Evolutionary conservation across 2,329 filamentous ascomycete genomes (phyloP), one percentile per base, ranked within the genome.

Genomic region (Aspergillus sojae): DNA sequence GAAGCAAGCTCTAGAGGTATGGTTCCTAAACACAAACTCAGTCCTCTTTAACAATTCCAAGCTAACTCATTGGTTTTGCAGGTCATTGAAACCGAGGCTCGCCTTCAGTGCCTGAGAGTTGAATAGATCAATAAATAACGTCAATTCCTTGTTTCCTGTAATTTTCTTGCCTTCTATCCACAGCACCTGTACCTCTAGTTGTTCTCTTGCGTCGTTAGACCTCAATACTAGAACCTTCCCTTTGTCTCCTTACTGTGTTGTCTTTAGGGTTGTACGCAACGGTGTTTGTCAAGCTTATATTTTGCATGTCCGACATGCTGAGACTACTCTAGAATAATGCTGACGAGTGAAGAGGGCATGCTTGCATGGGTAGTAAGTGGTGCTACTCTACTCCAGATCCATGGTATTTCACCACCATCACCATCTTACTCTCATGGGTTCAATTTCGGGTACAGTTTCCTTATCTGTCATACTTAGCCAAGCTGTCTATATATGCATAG

Each of bases 1-100:
- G 68, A 90, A 92, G 81, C 95, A 99, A 82, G 95, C 95, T 73
- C 85, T 99, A 73, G 95, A 99, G 80, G 95, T 97, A 80, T 88
- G 89, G 86, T 50, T 5, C 28, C 41, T 14, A 10, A 50, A 12
- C 30, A 43, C 41, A 4, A 19, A 14, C 16, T 26, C 26, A 10
- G 6, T 41, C 10, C 58, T 57, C 58, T 56, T 58, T n/a, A 36
- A 43, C 7, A n/a, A 28, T 41, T 23, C 55, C 26, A 41, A 11
- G 48, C 70, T 73, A 66, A 73, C 66, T 11, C 50, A 28, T 61
- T 57, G 11, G 7, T 59, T 58, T 62, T 57, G 57, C 71, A 94
- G 91, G 89, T 96, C 62, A 96, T 97, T 81, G 89, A 93, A 70
- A 92, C 93, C 5, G 93, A 97, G 82, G 94, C 94, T 46, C 87